phyloP scores from a whole-genome alignment of 2,329 filamentous ascomycete species.

The Fusarium tuaranense region DNA sequence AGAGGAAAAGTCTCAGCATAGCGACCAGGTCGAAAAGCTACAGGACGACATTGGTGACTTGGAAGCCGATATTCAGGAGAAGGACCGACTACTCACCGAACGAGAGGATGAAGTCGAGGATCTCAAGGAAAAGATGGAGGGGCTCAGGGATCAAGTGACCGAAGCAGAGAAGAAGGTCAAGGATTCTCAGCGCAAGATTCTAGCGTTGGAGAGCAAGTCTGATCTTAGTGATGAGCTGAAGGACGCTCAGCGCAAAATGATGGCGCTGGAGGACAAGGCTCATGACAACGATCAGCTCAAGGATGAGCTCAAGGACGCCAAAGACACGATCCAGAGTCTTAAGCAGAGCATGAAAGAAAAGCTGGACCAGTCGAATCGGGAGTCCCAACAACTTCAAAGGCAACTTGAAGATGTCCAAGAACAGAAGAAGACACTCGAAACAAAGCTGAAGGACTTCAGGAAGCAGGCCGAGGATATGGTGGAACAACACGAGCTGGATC shows the following conservation, averaged over 20 bases:
- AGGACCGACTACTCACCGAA: constrained; percentile 78
- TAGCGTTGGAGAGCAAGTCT: neutral
- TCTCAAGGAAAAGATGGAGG: constrained; percentile 54
- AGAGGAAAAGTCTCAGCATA: constrained; percentile 66
- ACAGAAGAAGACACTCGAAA: neutral
- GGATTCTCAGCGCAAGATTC: constrained; percentile 41
- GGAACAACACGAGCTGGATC: neutral
- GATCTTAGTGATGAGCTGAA: neutral
- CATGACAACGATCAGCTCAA: neutral
- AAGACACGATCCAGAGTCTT: constrained; percentile 46
- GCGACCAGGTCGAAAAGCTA: constrained; percentile 56
- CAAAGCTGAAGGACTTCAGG: neutral
- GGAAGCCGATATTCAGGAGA: constrained; percentile 74
- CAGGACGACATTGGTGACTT: constrained; percentile 58
- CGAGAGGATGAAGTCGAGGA: constrained; percentile 48
- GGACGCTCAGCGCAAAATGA: neutral
- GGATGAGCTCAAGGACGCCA: neutral
- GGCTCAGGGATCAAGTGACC: constrained; percentile 66
- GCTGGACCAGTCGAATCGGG: constrained; percentile 64
- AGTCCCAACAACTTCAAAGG: constrained; percentile 62
- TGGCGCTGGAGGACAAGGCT: neutral
- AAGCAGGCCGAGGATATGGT: neutral
- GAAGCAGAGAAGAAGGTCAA: constrained; percentile 68
- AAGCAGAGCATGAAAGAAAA: constrained; percentile 72
- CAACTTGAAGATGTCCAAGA: constrained; percentile 63